A percentile compares a stretch with the other conserved stretches of the same genome.
These are phyloP conservation scores for Dinochytrium kinnereticum DNA, from an alignment of 371 early-diverging fungal genomes.

Conservation along the genomic window DNA sequence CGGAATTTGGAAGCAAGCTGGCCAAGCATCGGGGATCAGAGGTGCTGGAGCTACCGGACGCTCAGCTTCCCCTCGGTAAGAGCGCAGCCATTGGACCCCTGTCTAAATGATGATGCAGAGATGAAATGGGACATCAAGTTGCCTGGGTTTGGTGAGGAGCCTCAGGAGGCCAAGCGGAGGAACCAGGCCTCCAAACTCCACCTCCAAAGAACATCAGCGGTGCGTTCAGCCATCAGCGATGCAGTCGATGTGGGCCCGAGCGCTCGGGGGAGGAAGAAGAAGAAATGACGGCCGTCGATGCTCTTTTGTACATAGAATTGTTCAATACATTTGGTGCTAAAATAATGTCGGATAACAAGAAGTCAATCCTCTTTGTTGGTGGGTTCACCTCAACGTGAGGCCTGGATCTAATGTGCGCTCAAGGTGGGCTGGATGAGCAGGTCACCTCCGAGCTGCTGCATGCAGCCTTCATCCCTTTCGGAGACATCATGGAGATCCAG, in stretches of 20 bases:
- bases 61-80: not conserved
- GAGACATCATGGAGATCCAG: conserved; percentile 88
- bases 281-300: not conserved
- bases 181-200: not conserved
- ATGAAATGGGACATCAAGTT: not conserved
- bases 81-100: not conserved
- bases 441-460: conserved; percentile 79
- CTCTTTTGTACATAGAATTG: not conserved
- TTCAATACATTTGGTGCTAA: not conserved
- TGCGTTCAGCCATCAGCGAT: not conserved
- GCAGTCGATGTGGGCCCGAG: not conserved
- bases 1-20: not conserved
- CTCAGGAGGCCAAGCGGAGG: not conserved
- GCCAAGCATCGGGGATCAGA: conserved; percentile 11
- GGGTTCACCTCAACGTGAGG: not conserved
- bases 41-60: not conserved
- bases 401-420: not conserved
- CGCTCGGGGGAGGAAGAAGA: not conserved
- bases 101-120: too few relatives aligned
- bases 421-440: conserved; percentile 66
- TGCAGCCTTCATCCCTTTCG: conserved; percentile 95
- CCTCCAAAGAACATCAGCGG: not conserved
- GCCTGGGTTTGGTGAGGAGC: conserved; percentile 9
- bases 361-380: not conserved
- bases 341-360: not conserved